Base-by-base conservation (phyloP, 106 monocot genomes). In the Dioscorea dumetorum region DNA sequence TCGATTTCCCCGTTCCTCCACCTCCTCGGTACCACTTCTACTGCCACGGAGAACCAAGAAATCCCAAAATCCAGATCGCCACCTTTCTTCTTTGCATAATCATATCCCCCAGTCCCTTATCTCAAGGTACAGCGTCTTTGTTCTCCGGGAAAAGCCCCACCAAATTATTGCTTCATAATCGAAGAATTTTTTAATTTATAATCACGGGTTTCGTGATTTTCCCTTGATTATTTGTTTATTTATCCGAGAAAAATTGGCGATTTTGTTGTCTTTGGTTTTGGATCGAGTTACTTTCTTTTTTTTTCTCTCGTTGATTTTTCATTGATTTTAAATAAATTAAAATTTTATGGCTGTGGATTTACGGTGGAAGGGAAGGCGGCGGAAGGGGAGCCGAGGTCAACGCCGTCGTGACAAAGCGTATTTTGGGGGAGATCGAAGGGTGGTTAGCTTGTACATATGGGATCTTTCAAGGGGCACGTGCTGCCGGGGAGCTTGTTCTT, bases 401-500 rank as follows among this genome's bases (percentile, higher is more conserved):
- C 59, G 54, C 18, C 54, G 12, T 8, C 1, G 54, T 8, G 0
- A 19, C 19, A 18, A 3, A 13, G 54, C 54, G 54, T 54, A 54
- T 8, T 54, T 54, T 54, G 7, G 15, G 18, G 54, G 54, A 19
- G 54, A 54, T 54, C 54, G 19, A 54, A 14, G 54, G 54, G 54
- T 19, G 54, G 13, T 54, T 54, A 10, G 9, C 41, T 41, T 41
- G 41, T 41, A 31, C 8, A 18, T 12, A 97, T 97, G 97, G 97
- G 97, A 1, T 97, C 97, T 24, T 97, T 97, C 87, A 81, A 61
- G 58, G 97, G 97, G 8, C 97, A 97, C 85, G 89, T 82, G 73
- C 78, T 97, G 12, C 97, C 97, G 11, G 97, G 97, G 57, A 84
- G 84, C 49, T 80, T 97, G 61, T 97, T 97, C 83, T 72, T 97